Evolutionary conservation across 768 basidiomycete species (phyloP).

Genomic region (Phylloporus sp.): DNA sequence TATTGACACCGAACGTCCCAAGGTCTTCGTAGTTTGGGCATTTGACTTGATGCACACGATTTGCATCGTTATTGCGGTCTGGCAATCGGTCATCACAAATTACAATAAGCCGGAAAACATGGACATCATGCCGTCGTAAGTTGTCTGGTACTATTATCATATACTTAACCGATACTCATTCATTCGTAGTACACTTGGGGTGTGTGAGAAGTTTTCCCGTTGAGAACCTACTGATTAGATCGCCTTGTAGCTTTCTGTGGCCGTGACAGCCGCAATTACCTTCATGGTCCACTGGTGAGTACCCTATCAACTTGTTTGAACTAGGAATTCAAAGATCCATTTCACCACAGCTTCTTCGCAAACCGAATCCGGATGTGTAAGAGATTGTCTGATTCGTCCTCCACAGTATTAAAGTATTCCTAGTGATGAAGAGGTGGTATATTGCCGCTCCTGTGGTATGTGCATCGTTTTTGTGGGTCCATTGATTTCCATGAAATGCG

Average conservation of each 20-base stretch:
- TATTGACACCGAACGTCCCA: neutral
- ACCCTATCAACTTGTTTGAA: neutral
- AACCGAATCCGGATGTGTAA: slow-evolving; percentile 33
- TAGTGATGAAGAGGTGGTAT: slow-evolving; percentile 34
- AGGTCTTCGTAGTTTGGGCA: slow-evolving; percentile 29
- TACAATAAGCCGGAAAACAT: slow-evolving; percentile 23
- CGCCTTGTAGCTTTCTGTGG: slow-evolving; percentile 27
- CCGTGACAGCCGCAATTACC: slow-evolving; percentile 28
- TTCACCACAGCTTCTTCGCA: slow-evolving; percentile 26
- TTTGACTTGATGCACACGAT: slow-evolving; percentile 29
- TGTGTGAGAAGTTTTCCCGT: slow-evolving; percentile 2
- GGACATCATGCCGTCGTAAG: slow-evolving; percentile 31
- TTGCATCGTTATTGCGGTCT: slow-evolving; percentile 24
- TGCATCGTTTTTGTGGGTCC: neutral
- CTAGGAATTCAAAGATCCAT: neutral
- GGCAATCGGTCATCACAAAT: slow-evolving; percentile 27
- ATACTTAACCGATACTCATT: neutral
- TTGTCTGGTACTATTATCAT: neutral
- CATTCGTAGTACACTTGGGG: slow-evolving; percentile 24
- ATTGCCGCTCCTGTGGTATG: slow-evolving; percentile 28
- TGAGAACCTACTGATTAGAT: neutral
- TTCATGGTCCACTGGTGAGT: slow-evolving; percentile 34
- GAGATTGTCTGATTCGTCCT: neutral
- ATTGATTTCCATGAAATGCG: neutral
- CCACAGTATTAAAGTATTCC: slow-evolving; percentile 2